These are phyloP conservation scores for Hippophae gyantsensis DNA, from an alignment of 306 rosid species.

Conservation along the genomic window DNA sequence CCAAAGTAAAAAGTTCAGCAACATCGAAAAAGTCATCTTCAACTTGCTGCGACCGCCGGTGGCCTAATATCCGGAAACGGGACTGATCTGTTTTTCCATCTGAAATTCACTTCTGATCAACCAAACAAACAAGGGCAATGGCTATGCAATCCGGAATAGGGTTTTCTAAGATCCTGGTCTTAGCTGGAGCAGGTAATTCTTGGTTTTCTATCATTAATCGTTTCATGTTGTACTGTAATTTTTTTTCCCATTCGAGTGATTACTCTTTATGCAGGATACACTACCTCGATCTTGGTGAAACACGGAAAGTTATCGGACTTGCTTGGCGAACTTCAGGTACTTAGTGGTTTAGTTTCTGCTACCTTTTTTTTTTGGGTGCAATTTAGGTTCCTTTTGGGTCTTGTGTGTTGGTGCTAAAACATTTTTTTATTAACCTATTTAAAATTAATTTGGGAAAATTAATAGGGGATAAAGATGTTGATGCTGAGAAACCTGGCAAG, in stretches of 20 bases:
- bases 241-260: conserved; percentile 15
- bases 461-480: not conserved
- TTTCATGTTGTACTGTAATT: not conserved
- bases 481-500: not conserved
- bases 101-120: conserved; percentile 10
- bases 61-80: too few relatives aligned
- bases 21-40: too few relatives aligned
- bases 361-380: conserved; percentile 5
- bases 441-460: not conserved
- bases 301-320: conserved; percentile 68
- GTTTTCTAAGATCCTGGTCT: conserved; percentile 44
- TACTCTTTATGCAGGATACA: conserved; percentile 48
- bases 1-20: too few relatives aligned
- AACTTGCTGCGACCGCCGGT: too few relatives aligned
- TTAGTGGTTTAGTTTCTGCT: not conserved
- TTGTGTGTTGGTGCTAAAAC: not conserved
- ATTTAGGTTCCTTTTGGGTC: conserved; percentile 5
- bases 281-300: conserved; percentile 54
- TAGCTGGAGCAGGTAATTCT: conserved; percentile 60
- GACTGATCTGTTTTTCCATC: too few relatives aligned
- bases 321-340: conserved; percentile 73
- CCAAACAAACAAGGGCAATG: conserved; percentile 32
- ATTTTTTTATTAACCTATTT: not conserved
- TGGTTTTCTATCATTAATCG: not conserved
- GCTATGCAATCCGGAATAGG: conserved; percentile 68